phyloP scores from a whole-genome alignment of 2,329 filamentous ascomycete genomes.

The Colletotrichum incanum region DNA sequence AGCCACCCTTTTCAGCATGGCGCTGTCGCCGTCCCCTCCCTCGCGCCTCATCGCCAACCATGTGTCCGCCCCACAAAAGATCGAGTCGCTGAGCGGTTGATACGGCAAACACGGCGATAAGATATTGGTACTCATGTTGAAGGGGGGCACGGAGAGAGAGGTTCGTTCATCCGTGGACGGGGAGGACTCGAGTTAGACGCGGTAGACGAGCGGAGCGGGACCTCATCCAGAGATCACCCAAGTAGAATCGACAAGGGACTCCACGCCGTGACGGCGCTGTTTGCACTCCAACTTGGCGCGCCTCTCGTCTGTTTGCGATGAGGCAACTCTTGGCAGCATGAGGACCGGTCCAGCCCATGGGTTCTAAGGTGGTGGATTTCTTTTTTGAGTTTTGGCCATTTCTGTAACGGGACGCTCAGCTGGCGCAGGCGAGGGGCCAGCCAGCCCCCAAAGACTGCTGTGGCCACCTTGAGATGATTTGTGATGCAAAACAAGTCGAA shows the following conservation, averaged over 20 bases:
- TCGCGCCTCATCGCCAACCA: slow-evolving; percentile 18
- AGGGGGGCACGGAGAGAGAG: neutral
- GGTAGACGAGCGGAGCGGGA: slow-evolving; percentile 13
- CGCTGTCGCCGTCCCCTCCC: slow-evolving; percentile 27
- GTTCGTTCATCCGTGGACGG: too few relatives aligned
- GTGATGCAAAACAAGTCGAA: slow-evolving; percentile 4
- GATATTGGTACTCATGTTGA: neutral
- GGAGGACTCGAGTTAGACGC: slow-evolving; percentile 20
- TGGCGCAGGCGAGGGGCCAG: neutral
- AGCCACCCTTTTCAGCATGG: slow-evolving; percentile 33
- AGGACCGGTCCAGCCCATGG: neutral
- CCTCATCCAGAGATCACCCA: neutral
- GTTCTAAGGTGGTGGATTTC: neutral
- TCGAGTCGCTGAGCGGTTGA: slow-evolving; percentile 10
- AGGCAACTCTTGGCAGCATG: slow-evolving; percentile 15
- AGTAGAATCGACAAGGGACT: neutral
- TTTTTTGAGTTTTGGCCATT: slow-evolving; percentile 29
- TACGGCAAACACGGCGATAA: neutral
- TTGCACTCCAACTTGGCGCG: slow-evolving; percentile 2
- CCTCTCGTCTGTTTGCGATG: slow-evolving; percentile 26
- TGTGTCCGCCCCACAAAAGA: slow-evolving; percentile 24
- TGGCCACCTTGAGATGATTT: neutral
- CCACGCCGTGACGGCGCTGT: neutral
- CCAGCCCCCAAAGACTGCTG: slow-evolving; percentile 1
- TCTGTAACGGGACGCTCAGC: slow-evolving; percentile 29